Evolutionary conservation across 768 basidiomycete species (phyloP), one percentile per base, ranked within the genome.

Genomic region (Russula vinacea): DNA sequence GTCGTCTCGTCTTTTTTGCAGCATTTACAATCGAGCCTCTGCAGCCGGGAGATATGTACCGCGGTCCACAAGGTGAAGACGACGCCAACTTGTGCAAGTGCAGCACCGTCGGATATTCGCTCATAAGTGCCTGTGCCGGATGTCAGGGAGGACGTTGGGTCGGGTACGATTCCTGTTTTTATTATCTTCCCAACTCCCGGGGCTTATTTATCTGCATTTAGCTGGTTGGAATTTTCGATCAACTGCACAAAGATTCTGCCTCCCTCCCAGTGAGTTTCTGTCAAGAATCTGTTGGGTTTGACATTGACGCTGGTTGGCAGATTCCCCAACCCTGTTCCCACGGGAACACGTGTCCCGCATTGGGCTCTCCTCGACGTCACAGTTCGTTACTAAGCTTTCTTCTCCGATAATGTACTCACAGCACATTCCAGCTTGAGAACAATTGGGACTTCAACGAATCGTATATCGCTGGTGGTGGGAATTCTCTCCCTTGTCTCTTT

Each of bases 101-200:
- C 19, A 62, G 32, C 47, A 56, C 47, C 2, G 10, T 52, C 19
- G 32, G 0, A 13, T 35, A 52, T 33, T 53, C 39, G 2, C 60
- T 62, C 24, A 5, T 56, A 7, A 62, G 61, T 17, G 61, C 61
- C 11, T 62, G 61, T 24, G 61, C 24, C 3, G 54, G 19, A 32
- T 62, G 47, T 19, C 63, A 64, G 22, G 37, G 39, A 32, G 1
- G 1, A 14, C 2, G 10, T 0, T 60, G 37, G 4, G 6, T 16
- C n/a, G n/a, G 19, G 58, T 64, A 16, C 7, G 57, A 39, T 39
- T 39, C 37, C 10, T 2, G 47, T 24, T 5, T 9, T n/a, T n/a
- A n/a, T n/a, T n/a, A n/a, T n/a, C 22, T 10, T 24, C 45, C 24
- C 47, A 24, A 24, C 11, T 14, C 22, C n/a, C 17, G 6, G 19